Conservation (phyloP, 2,329 filamentous ascomycete species). For the Diaporthe citriasiana region DNA sequence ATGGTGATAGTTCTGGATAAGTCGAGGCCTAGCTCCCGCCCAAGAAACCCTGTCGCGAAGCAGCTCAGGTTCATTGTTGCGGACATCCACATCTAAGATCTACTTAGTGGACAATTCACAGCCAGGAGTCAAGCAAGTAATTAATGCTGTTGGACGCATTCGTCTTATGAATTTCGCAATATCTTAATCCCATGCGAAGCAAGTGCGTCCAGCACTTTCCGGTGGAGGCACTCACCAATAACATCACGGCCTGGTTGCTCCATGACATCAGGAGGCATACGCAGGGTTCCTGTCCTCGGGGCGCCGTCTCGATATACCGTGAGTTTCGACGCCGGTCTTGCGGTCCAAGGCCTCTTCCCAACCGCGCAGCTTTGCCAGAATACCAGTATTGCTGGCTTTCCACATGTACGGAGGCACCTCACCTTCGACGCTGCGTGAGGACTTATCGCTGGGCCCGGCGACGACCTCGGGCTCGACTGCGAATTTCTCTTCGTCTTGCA, state of each 20-base stretch:
- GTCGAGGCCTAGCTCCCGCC: slow-evolving; percentile 62
- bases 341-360: slow-evolving; percentile 60
- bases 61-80: slow-evolving; percentile 66
- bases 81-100: slow-evolving; percentile 60
- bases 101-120: neutral
- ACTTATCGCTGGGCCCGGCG: slow-evolving; percentile 22
- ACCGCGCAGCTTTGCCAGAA: slow-evolving; percentile 55
- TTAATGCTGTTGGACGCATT: neutral
- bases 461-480: slow-evolving; percentile 35
- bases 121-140: neutral
- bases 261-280: slow-evolving; percentile 54
- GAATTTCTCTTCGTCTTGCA: slow-evolving; percentile 41
- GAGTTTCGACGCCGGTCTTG: slow-evolving; percentile 63
- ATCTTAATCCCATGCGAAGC: neutral
- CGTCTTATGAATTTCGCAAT: no score
- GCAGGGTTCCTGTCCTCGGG: slow-evolving; percentile 58
- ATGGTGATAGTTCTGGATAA: slow-evolving; percentile 60
- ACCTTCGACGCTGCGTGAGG: slow-evolving; percentile 30
- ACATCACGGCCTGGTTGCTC: slow-evolving; percentile 63
- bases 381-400: slow-evolving; percentile 44
- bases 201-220: no score
- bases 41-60: slow-evolving; percentile 66
- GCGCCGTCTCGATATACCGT: slow-evolving; percentile 60
- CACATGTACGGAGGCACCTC: slow-evolving; percentile 40
- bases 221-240: slow-evolving; percentile 48